These are phyloP conservation scores for Alternaria arborescens DNA, from an alignment of 2,329 filamentous ascomycete species.

Conservation along the genomic window DNA sequence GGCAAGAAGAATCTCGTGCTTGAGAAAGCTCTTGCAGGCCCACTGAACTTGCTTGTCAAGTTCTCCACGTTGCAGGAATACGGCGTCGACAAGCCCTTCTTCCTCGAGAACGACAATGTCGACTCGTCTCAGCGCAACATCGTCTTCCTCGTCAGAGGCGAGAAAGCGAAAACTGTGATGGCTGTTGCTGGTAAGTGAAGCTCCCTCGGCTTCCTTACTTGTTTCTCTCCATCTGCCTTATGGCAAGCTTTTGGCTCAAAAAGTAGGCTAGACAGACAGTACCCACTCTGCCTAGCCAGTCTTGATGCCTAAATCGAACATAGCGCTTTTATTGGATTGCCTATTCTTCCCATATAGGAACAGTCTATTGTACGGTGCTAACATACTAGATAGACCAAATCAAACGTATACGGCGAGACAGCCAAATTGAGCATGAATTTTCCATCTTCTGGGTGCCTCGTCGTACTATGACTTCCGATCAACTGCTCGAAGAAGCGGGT, in stretches of 20 bases:
- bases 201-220: slow-evolving; percentile 15
- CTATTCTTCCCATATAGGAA: slow-evolving; percentile 33
- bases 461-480: slow-evolving; percentile 88
- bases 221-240: slow-evolving; percentile 6
- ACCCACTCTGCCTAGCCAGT: slow-evolving; percentile 65
- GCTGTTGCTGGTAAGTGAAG: slow-evolving; percentile 78
- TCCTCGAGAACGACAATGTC: slow-evolving; percentile 93
- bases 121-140: slow-evolving; percentile 95
- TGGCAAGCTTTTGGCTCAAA: slow-evolving; percentile 56
- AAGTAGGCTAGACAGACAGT: slow-evolving; percentile 68
- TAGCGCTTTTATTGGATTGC: slow-evolving; percentile 39
- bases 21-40: slow-evolving; percentile 87
- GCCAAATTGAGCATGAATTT: slow-evolving; percentile 91
- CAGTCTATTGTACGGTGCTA: slow-evolving; percentile 54
- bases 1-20: slow-evolving; percentile 99
- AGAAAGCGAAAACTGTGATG: slow-evolving; percentile 84
- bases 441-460: slow-evolving; percentile 96
- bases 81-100: slow-evolving; percentile 96
- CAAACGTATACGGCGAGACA: slow-evolving; percentile 85
- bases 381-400: slow-evolving; percentile 78
- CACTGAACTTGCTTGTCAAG: slow-evolving; percentile 90
- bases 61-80: slow-evolving; percentile 96
- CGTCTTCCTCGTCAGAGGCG: slow-evolving; percentile 89
- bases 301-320: slow-evolving; percentile 62
- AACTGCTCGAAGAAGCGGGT: slow-evolving; percentile 89